These are phyloP conservation scores for Botrytis deweyae DNA, from an alignment of 2,329 filamentous ascomycete genomes.

Conservation along the genomic window DNA sequence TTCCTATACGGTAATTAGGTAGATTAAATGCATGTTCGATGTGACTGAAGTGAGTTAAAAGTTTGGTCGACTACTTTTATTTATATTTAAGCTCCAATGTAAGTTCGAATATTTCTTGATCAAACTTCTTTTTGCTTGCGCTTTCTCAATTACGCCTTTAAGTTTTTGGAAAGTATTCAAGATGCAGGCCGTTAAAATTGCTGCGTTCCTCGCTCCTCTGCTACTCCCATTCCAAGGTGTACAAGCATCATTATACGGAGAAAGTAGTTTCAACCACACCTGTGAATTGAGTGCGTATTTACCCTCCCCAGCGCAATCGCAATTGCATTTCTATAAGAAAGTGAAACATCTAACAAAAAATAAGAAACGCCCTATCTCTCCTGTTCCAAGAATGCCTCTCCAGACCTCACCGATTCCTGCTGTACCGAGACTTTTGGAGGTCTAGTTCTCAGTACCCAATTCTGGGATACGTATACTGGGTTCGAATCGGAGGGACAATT, in stretches of 20 bases:
- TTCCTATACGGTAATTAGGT: neutral
- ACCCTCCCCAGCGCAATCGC: neutral
- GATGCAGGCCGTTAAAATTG: neutral
- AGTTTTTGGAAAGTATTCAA: neutral
- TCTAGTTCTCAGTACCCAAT: conserved; percentile 60
- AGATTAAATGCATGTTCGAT: neutral
- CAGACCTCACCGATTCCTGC: conserved; percentile 56
- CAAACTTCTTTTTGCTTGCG: neutral
- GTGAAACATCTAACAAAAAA: conserved; percentile 7
- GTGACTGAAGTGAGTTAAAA: neutral
- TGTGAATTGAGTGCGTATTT: conserved; percentile 31
- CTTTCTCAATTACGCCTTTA: neutral
- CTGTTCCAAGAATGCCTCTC: conserved; percentile 49
- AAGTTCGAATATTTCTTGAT: neutral
- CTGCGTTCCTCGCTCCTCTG: conserved; percentile 8
- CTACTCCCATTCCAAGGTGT: neutral
- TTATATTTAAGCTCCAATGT: neutral
- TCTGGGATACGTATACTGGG: conserved; percentile 65
- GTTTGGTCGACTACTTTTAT: neutral
- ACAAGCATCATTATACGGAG: conserved; percentile 31
- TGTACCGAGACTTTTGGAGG: conserved; percentile 66
- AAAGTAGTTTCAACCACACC: conserved; percentile 36
- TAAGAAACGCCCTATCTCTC: conserved; percentile 43
- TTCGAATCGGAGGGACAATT: conserved; percentile 57
- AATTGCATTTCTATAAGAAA: neutral